These are phyloP conservation scores for Solanum corneliomulleri DNA, from an alignment of 257 asterid genomes.

Conservation along the genomic window DNA sequence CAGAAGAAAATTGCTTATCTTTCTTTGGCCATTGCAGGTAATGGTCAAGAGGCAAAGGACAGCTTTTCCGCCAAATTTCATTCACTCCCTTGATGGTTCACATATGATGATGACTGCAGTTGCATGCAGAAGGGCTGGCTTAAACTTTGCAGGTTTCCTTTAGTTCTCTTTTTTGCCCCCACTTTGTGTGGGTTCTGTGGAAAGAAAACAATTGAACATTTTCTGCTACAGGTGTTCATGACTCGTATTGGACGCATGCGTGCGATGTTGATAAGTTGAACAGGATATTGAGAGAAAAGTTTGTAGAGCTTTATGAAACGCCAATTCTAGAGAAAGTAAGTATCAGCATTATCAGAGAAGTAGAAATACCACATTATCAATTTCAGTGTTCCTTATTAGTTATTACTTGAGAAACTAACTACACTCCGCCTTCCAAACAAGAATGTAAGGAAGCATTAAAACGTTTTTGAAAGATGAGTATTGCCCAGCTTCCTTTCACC, in stretches of 20 bases:
- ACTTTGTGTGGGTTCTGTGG: neutral
- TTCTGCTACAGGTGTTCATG: slow-evolving; percentile 79
- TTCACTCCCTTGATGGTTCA: slow-evolving; percentile 94
- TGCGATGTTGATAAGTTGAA: slow-evolving; percentile 81
- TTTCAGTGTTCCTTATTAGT: neutral
- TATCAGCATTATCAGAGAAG: neutral
- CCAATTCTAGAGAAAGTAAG: slow-evolving; percentile 86
- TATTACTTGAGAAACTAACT: neutral
- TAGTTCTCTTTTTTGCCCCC: neutral
- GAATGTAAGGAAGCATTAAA: neutral
- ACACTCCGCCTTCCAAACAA: neutral
- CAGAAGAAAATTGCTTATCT: neutral
- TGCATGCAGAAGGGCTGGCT: slow-evolving; percentile 84
- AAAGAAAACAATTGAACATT: neutral
- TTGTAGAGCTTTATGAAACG: slow-evolving; percentile 74
- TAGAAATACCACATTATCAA: neutral
- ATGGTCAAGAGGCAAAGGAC: slow-evolving; percentile 89
- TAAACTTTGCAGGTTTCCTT: slow-evolving; percentile 74
- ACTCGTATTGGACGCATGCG: slow-evolving; percentile 98
- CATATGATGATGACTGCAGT: slow-evolving; percentile 99
- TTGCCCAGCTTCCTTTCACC: neutral
- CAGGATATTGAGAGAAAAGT: slow-evolving; percentile 69
- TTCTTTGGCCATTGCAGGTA: slow-evolving; percentile 30
- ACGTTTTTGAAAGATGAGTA: neutral
- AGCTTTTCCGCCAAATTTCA: slow-evolving; percentile 96